A percentile compares a stretch with the other conserved stretches of the same genome.
These are phyloP conservation scores for Davidsoniella eucalypti DNA, from an alignment of 2,329 filamentous ascomycete genomes.

Conservation along the genomic window DNA sequence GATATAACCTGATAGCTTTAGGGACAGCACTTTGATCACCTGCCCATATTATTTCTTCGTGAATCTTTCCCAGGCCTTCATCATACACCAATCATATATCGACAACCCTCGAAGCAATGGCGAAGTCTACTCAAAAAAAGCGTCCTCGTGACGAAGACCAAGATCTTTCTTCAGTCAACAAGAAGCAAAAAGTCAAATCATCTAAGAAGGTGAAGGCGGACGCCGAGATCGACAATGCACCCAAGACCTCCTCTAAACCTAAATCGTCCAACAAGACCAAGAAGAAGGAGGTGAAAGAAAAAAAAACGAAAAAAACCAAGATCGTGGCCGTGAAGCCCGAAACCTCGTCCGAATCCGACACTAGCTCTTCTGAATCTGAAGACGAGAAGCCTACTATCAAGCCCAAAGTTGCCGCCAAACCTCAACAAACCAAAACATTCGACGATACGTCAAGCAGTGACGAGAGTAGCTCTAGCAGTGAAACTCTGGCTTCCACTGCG, in stretches of 20 bases:
- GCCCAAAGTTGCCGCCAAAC: conserved; percentile 13
- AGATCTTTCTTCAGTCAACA: conserved; percentile 25
- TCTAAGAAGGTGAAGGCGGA: conserved; percentile 15
- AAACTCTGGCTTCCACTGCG: conserved; percentile 14
- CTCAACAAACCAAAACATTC: too few relatives aligned
- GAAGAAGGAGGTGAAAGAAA: conserved; percentile 22
- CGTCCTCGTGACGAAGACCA: conserved; percentile 28
- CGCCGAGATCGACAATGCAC: conserved; percentile 19
- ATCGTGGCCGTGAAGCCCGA: conserved; percentile 12
- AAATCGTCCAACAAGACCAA: conserved; percentile 20
- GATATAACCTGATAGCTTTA: too few relatives aligned
- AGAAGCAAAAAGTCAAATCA: conserved; percentile 32
- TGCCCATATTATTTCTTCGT: too few relatives aligned
- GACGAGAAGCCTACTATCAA: conserved; percentile 17
- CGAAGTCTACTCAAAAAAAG: conserved; percentile 25
- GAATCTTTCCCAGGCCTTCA: too few relatives aligned
- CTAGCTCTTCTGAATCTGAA: conserved; percentile 15
- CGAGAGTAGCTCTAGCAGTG: too few relatives aligned
- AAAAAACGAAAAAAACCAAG: conserved; percentile 13
- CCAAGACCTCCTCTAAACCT: conserved; percentile 19
- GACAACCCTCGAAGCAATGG: conserved; percentile 3
- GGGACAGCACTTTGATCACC: too few relatives aligned
- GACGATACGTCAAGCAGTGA: too few relatives aligned
- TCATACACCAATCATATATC: too few relatives aligned
- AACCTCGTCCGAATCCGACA: conserved; percentile 15